These are phyloP conservation scores for Botrytis medusae DNA, from an alignment of 2,329 filamentous ascomycete species.

Conservation along the genomic window DNA sequence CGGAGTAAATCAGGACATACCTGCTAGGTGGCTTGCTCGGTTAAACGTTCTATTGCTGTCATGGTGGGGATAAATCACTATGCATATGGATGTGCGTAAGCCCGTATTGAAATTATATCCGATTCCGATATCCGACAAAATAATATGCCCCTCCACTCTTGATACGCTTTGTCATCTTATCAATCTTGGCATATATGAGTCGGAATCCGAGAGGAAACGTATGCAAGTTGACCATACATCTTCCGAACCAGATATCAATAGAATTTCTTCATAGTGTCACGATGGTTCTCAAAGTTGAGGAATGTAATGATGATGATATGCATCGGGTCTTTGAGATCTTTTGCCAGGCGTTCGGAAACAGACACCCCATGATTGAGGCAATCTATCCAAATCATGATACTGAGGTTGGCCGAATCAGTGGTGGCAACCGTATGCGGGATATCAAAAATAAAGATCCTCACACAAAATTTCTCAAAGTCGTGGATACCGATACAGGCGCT, in stretches of 20 bases:
- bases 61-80: not conserved
- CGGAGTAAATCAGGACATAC: not conserved
- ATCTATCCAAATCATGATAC: conserved; percentile 13
- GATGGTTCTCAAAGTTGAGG: conserved; percentile 18
- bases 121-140: not conserved
- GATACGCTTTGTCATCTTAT: not conserved
- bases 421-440: conserved; percentile 9
- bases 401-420: not conserved
- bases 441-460: not conserved
- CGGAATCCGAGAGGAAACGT: not conserved
- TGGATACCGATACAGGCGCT: conserved; percentile 6
- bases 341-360: conserved; percentile 9
- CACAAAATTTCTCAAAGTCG: conserved; percentile 6
- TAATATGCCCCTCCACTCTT: not conserved
- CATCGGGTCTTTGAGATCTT: conserved; percentile 15
- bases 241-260: not conserved
- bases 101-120: not conserved
- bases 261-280: not conserved
- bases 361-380: conserved; percentile 11
- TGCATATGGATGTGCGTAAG: not conserved
- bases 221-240: not conserved
- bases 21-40: not conserved
- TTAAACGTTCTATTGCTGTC: not conserved
- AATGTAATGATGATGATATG: conserved; percentile 18
- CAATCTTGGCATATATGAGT: conserved; percentile 3